Evolutionary conservation across 495 filamentous ascomycete species (phyloP), one percentile per base, ranked within the genome.

Genomic region (Lasiosphaeris hirsuta): DNA sequence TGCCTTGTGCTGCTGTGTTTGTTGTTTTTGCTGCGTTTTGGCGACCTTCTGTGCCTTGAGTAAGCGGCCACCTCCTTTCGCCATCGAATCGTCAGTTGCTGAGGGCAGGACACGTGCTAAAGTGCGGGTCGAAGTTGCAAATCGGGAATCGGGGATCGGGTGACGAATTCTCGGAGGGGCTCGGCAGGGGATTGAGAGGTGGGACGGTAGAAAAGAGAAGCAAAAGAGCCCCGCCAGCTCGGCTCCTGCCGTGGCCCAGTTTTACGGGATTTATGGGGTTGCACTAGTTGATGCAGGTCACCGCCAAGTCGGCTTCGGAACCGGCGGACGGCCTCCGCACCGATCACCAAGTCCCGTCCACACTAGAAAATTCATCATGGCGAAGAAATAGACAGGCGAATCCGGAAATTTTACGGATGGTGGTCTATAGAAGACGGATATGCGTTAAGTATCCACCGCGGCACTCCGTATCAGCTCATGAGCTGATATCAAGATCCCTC

Each of bases 281-380:
- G 38, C 17, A 51, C 38, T 43, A 39, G 43, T 34, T 23, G 18
- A 30, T 30, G 23, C 23, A 30, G 23, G 46, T 1, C 4, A 43
- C 10, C 39, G 59, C 59, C 59, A 62, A 62, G 59, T 23, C 54
- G 59, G 59, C 43, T 57, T 48, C 54, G 54, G 54, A 36, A 15
- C 33, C 34, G 33, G 35, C 14, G 49, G 35, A 51, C 19, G 46
- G 46, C 15, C 11, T 30, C 23, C 23, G 23, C 23, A 2, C 23
- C 23, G 23, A 30, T 30, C 23, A 30, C 23, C 23, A 30, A 30
- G 23, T n/a, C n/a, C 23, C 23, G 23, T 30, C 23, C 5, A 30
- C 2, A 30, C 23, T 2, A 30, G 23, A 30, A 30, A 30, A 30
- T 30, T 6, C 39, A 44, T 40, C 23, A 30, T 30, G 23, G 23